phyloP scores from a whole-genome alignment of 164 flowering plant species.

The Kingdonia uniflora region DNA sequence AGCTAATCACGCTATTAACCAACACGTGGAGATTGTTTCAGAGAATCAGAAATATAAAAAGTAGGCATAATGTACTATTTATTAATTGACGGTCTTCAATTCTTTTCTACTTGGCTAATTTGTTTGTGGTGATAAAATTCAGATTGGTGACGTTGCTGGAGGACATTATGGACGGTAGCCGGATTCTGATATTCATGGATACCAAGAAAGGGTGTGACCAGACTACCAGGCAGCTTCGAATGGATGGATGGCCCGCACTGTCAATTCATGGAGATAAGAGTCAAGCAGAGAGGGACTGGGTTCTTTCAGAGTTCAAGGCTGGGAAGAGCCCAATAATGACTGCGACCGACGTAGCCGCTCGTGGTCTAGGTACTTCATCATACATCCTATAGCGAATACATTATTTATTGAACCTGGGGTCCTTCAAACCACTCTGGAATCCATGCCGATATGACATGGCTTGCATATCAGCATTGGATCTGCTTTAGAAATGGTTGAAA shows the following conservation, averaged over 20 bases:
- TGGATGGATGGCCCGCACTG: conserved; percentile 4
- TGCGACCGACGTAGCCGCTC: conserved; percentile 1
- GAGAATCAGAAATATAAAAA: background rate
- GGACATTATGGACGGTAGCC: conserved; percentile 2
- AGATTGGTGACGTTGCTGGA: background rate
- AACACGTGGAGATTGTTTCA: background rate
- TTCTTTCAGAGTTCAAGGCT: background rate
- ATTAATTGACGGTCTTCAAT: background rate
- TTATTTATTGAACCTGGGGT: too few relatives aligned
- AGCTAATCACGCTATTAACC: conserved; percentile 1
- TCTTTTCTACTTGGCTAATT: background rate
- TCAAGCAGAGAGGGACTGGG: conserved; percentile 3
- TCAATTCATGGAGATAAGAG: background rate
- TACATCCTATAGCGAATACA: too few relatives aligned
- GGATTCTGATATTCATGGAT: conserved; percentile 1
- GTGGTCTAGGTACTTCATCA: conserved; percentile 1
- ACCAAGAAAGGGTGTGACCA: conserved; percentile 3
- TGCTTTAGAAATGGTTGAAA: too few relatives aligned
- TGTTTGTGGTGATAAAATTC: background rate
- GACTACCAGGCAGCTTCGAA: background rate
- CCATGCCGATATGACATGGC: too few relatives aligned
- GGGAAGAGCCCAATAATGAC: background rate
- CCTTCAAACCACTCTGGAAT: too few relatives aligned
- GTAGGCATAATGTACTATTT: too few relatives aligned
- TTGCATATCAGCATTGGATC: too few relatives aligned